Base-by-base conservation (phyloP, 75 land plant species). In the Pinus tabuliformis region DNA sequence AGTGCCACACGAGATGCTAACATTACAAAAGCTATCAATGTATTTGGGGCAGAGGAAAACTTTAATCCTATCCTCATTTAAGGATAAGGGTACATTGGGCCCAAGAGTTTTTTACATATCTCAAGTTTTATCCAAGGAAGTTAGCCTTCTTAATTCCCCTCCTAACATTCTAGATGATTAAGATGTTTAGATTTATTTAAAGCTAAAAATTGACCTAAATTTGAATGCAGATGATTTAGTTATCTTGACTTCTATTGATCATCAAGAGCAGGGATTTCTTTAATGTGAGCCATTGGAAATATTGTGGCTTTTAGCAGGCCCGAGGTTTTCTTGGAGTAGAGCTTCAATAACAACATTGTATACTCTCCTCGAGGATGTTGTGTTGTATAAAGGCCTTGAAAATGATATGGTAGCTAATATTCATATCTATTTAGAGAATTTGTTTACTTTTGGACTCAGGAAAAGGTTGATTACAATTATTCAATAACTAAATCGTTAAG, bases 371-470 rank as follows among this genome's bases (percentile, higher is more conserved):
- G 81, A 97, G 99, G 93, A 95, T 76, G 92, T 89, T 80, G 95
- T 97, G 17, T 84, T 97, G 68, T 98, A 97, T 75, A 93, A 87
- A 74, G 95, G 92, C 42, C 86, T 92, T 76, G 98, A 94, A 64
- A 82, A 83, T 54, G 93, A 89, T 79, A 73, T 97, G 75, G 83
- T 92, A 33, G 78, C 83, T 68, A 98, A 97, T 13, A 84, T 97
- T 81, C 90, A 89, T 39, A 78, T 77, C 20, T 86, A 87, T 78
- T 59, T 97, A 36, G 98, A 97, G 81, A 88, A 88, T 75, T 79
- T 97, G 52, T 79, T 97, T 57, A 85, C 80, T 30, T 42, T 84
- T 78, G 99, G 97, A 57, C 92, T 97, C 56, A 82, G 99, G 73
- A 85, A 88, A 70, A 84, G 90, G 45, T 70, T 97, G 42, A 88